Base-by-base conservation (phyloP, 805 yeast genomes). In the Saturnispora sanitii region DNA sequence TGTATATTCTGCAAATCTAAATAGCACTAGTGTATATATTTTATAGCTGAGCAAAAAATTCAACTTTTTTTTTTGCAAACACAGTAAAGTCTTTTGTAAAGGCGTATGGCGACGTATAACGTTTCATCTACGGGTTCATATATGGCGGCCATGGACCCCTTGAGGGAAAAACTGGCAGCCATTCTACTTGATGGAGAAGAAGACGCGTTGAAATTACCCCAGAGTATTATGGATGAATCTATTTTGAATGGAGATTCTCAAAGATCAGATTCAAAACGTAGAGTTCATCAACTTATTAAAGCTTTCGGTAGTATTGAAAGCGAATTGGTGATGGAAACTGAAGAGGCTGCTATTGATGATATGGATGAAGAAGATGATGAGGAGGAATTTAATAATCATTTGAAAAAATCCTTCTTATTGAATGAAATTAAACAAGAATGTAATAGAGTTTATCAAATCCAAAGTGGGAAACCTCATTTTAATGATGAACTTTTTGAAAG, bases 61-160 rank as follows among this genome's bases (percentile, higher is more conserved):
- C 26, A 27, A 27, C 30, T 27, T 27, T 27, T 27, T 27, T 27
- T 27, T 12, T 13, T 27, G 16, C 11, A 23, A 7, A 6, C 11
- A 7, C 11, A 23, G 26, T 23, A 7, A 7, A 6, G 11, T 23
- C 6, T 11, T 23, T 23, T 23, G 26, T 19, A 19, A 32, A 19
- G 6, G 22, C 18, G 15, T 7, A 73, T 73, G 77, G 62, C 75
- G 2, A 63, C 71, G 5, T 75, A 74, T 47, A 69, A 72, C 35
- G 81, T 70, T 7, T 64, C 72, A 12, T 80, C 88, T 1, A 80
- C 88, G 8, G 72, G 75, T 58, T 81, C 92, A 18, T 82, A 74
- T 58, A 75, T 82, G 82, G 73, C 73, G 54, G 90, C 92, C 16
- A 80, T 82, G 86, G 73, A 70, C 55, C 71, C 77, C 2, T 74